A percentile compares a stretch with the other conserved stretches of the same genome.
phyloP scores from a whole-genome alignment of 2,329 filamentous ascomycete species.

The Scedosporium aurantiacum region DNA sequence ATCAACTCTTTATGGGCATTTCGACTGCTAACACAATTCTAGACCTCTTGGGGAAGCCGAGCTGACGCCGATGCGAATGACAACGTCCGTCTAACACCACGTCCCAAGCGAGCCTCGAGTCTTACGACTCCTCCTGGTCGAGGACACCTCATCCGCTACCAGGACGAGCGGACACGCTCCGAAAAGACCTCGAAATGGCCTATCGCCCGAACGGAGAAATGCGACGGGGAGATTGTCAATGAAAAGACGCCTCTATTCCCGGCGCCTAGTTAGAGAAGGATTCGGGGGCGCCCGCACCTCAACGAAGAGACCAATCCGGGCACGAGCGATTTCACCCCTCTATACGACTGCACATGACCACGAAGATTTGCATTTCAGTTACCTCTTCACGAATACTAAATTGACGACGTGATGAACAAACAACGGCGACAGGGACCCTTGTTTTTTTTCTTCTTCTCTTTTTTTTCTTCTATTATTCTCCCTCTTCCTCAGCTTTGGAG shows the following conservation, averaged over 20 bases:
- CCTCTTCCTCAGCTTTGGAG: neutral
- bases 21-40: constrained; percentile 4
- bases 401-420: constrained; percentile 6
- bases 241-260: constrained; percentile 3
- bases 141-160: constrained; percentile 2
- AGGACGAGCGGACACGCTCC: neutral
- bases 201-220: neutral
- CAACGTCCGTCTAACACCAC: constrained; percentile 51
- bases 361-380: neutral
- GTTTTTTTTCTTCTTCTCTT: neutral
- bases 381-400: constrained; percentile 2
- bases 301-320: neutral
- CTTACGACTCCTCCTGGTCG: constrained; percentile 6
- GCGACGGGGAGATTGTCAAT: neutral
- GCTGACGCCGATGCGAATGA: constrained; percentile 84
- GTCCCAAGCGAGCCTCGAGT: constrained; percentile 20
- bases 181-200: constrained; percentile 3
- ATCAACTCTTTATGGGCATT: neutral
- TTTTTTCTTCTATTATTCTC: neutral
- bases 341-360: neutral
- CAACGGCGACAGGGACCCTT: neutral
- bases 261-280: neutral
- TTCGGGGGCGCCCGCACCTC: neutral
- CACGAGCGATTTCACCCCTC: neutral
- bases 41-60: constrained; percentile 95